Conservation (phyloP, 2,329 filamentous ascomycete species). For the Apiospora saccharicola region DNA sequence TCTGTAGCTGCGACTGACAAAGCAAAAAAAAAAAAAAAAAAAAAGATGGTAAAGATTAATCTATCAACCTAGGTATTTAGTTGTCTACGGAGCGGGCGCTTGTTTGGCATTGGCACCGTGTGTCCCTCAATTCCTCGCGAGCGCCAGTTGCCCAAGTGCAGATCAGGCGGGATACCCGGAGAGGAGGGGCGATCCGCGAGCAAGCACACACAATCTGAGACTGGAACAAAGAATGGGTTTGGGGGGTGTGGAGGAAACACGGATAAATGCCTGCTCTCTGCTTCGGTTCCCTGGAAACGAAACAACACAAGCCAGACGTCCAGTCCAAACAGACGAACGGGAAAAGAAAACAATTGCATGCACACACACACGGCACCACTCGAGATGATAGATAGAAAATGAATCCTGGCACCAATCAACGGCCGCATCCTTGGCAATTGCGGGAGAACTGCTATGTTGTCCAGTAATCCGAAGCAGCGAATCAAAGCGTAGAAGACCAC, state of each 20-base stretch:
- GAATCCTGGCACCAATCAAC: not conserved
- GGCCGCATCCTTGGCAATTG: not conserved
- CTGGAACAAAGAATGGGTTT: not conserved
- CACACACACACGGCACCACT: not conserved
- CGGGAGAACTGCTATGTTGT: not conserved
- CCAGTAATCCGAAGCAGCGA: not conserved
- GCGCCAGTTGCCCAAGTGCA: not conserved
- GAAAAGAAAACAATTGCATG: not conserved
- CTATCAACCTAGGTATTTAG: not conserved
- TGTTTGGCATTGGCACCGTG: not conserved
- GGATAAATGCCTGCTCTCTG: not conserved
- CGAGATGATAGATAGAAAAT: not conserved
- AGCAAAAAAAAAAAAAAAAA: not conserved
- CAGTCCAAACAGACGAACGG: not conserved
- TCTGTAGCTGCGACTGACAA: not conserved
- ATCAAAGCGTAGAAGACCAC: not conserved
- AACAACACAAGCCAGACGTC: not conserved
- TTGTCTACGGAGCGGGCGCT: not conserved
- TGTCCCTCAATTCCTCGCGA: not conserved
- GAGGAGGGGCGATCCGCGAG: not conserved
- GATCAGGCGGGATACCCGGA: slow-evolving; percentile 5
- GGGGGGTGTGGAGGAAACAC: slow-evolving; percentile 17
- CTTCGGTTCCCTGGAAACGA: slow-evolving; percentile 17
- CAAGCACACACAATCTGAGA: not conserved
- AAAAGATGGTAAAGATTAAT: not conserved